Percentiles rank a stretch among this genome's conserved stretches.
Evolutionary conservation across 768 basidiomycete species (phyloP).

Genomic region (Naganishia kalamii): DNA sequence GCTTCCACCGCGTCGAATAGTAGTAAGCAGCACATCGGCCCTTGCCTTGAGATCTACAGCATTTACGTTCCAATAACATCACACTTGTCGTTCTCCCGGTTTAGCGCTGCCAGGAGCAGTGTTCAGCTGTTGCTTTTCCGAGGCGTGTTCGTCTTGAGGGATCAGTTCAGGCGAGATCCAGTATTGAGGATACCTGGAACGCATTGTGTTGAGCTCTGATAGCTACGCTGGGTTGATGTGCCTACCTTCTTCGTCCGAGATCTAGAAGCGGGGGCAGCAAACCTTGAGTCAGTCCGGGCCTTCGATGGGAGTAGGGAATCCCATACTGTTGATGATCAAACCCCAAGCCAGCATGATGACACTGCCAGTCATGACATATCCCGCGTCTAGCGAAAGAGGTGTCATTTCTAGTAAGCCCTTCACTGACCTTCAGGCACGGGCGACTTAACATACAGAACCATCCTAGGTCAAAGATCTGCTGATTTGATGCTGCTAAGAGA

Average conservation of each 20-base stretch:
- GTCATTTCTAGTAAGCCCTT: background rate
- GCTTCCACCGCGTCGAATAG: too few species aligned
- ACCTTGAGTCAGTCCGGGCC: background rate
- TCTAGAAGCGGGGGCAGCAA: background rate
- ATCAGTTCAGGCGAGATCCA: slow-evolving; percentile 17
- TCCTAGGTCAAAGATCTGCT: slow-evolving; percentile 17
- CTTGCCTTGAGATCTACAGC: too few species aligned
- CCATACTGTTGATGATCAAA: slow-evolving; percentile 18
- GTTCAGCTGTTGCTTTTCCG: slow-evolving; percentile 4
- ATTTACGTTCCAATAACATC: too few species aligned
- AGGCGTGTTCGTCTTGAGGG: background rate
- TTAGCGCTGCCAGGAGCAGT: slow-evolving; percentile 1
- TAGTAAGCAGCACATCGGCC: too few species aligned
- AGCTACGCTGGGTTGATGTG: background rate
- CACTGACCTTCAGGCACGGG: background rate
- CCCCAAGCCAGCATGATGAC: slow-evolving; percentile 18
- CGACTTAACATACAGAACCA: slow-evolving; percentile 14
- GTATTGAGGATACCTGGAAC: slow-evolving; percentile 18
- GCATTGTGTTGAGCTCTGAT: background rate
- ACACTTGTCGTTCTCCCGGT: slow-evolving; percentile 5
- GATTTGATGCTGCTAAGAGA: slow-evolving; percentile 13
- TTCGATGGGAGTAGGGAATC: background rate
- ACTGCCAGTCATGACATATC: slow-evolving; percentile 17
- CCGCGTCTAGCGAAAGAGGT: background rate
- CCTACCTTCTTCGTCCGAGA: slow-evolving; percentile 14